phyloP scores from a whole-genome alignment of 805 yeast genomes.

The Saturnispora bothae region DNA sequence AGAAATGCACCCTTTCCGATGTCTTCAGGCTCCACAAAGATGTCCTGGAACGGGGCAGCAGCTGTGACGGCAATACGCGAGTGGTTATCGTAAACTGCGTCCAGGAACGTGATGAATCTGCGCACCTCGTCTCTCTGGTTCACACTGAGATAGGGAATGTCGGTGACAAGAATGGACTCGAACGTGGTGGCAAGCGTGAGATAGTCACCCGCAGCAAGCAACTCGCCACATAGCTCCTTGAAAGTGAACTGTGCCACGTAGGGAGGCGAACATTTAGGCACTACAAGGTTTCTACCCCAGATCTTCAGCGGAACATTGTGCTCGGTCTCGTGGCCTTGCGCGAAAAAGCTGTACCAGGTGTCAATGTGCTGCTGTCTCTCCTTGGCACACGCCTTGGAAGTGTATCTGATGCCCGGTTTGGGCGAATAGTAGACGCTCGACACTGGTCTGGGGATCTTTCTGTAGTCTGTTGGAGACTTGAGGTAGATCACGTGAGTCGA shows the following conservation, averaged over 20 bases:
- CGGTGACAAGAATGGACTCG: slow-evolving; percentile 77
- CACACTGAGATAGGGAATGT: slow-evolving; percentile 76
- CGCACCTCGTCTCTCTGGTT: slow-evolving; percentile 76
- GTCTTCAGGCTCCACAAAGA: slow-evolving; percentile 77
- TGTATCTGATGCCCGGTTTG: slow-evolving; percentile 46
- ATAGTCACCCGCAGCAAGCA: slow-evolving; percentile 91
- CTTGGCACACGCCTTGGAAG: slow-evolving; percentile 37
- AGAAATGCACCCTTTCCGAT: slow-evolving; percentile 37
- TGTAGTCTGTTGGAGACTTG: slow-evolving; percentile 88
- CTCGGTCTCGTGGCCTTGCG: slow-evolving; percentile 44
- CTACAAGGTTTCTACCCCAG: slow-evolving; percentile 79
- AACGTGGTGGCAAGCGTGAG: slow-evolving; percentile 68
- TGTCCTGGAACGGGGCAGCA: slow-evolving; percentile 71
- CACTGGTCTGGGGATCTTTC: slow-evolving; percentile 77
- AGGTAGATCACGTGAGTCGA: slow-evolving; percentile 69
- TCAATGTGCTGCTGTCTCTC: slow-evolving; percentile 53
- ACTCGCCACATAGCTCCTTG: slow-evolving; percentile 74
- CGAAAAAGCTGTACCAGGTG: slow-evolving; percentile 72
- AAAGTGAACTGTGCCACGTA: slow-evolving; percentile 86
- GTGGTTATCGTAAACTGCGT: slow-evolving; percentile 90
- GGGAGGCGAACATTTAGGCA: slow-evolving; percentile 70
- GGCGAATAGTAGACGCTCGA: slow-evolving; percentile 74
- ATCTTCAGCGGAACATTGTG: slow-evolving; percentile 37
- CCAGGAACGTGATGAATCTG: slow-evolving; percentile 87
- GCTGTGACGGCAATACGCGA: slow-evolving; percentile 83